Evolutionary conservation across 805 yeast species (phyloP).

Genomic region (Metschnikowia matae): DNA sequence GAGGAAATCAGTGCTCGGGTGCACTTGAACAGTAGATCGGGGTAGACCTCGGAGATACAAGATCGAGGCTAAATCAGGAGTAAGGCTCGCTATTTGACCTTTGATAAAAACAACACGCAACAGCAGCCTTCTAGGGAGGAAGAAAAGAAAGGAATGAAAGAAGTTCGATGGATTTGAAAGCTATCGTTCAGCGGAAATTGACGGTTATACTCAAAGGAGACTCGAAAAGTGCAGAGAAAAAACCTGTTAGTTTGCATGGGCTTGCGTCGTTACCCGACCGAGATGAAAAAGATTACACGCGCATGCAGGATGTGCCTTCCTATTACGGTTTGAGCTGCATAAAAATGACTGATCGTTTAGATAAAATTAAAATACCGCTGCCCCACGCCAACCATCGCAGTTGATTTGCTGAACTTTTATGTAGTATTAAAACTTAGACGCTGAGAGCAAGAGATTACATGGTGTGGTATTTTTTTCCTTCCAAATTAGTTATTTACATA

Average conservation of each 20-base stretch:
- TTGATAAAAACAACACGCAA: background rate
- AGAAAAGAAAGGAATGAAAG: background rate
- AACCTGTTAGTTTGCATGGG: slow-evolving; percentile 9
- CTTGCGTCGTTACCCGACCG: slow-evolving; percentile 17
- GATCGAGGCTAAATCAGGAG: background rate
- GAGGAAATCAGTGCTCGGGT: background rate
- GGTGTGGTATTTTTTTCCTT: no score
- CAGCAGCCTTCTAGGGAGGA: no score
- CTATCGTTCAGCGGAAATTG: background rate
- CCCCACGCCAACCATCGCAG: background rate
- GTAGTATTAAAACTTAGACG: no score
- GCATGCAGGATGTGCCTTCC: slow-evolving; percentile 11
- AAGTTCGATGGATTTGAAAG: background rate
- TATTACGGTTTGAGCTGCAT: slow-evolving; percentile 6
- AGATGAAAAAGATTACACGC: slow-evolving; percentile 19
- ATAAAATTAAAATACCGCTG: slow-evolving; percentile 7
- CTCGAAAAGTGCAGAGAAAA: slow-evolving; percentile 6
- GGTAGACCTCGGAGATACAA: background rate
- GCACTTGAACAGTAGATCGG: background rate
- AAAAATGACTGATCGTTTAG: slow-evolving; percentile 15
- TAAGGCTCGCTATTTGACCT: background rate
- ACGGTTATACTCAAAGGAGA: background rate
- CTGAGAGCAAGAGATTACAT: no score
- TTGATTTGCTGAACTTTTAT: background rate
- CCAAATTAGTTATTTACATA: no score